Percentiles rank a stretch among this genome's conserved stretches.
Evolutionary conservation across 768 basidiomycete species (phyloP).

Genomic region (Phanerodontia chrysosporium): DNA sequence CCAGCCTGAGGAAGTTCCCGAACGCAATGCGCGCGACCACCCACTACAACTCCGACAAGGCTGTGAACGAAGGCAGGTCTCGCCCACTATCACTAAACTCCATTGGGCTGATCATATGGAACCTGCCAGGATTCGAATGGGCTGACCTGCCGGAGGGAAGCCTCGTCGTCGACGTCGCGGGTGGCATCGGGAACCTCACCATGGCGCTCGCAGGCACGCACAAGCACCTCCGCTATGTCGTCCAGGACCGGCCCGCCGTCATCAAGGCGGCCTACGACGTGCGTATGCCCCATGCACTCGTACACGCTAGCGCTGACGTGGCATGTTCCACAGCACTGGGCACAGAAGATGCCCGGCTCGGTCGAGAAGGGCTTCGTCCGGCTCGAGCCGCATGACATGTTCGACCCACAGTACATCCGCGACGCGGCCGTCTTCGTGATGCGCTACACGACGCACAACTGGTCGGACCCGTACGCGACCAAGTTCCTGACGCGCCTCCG

Average conservation of each 20-base stretch:
- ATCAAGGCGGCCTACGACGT: constrained; percentile 21
- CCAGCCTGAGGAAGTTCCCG: constrained; percentile 4
- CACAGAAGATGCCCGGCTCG: neutral
- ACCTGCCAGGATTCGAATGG: constrained; percentile 29
- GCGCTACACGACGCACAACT: constrained; percentile 28
- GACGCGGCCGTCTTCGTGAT: constrained; percentile 25
- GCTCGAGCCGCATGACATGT: constrained; percentile 21
- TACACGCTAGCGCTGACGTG: no score
- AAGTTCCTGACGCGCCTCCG: constrained; percentile 24
- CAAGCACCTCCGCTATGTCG: constrained; percentile 23
- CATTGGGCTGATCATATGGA: no score
- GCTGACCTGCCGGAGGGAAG: constrained; percentile 14
- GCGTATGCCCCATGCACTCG: neutral
- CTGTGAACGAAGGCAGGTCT: neutral
- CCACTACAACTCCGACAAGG: constrained; percentile 9
- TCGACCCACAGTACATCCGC: constrained; percentile 26
- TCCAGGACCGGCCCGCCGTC: constrained; percentile 28
- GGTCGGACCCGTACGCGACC: constrained; percentile 28
- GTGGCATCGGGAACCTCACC: constrained; percentile 24
- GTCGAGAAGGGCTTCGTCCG: neutral
- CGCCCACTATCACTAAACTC: no score
- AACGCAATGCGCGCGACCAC: constrained; percentile 7
- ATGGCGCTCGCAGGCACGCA: constrained; percentile 19
- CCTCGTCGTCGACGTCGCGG: constrained; percentile 31
- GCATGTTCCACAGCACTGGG: no score